phyloP scores from a whole-genome alignment of 176 grass and related monocot genomes.

The Ananas comosus region DNA sequence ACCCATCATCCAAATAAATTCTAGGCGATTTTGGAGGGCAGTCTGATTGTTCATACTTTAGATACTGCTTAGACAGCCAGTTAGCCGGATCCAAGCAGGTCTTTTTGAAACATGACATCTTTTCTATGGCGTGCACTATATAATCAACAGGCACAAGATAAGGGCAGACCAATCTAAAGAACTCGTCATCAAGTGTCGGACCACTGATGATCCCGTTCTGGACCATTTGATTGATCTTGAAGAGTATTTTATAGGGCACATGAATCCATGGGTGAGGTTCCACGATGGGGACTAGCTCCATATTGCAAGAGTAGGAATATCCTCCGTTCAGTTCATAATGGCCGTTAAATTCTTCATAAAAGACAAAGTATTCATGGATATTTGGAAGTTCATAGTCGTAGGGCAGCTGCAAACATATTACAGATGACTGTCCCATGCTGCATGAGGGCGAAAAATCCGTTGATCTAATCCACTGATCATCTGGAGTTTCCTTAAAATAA shows the following conservation, averaged over 20 bases:
- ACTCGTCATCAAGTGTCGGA: conserved; percentile 46
- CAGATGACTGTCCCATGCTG: conserved; percentile 73
- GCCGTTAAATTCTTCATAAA: conserved; percentile 39
- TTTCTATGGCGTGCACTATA: conserved; percentile 56
- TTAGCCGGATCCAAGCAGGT: conserved; percentile 58
- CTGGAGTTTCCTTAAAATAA: conserved; percentile 45
- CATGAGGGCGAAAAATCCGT: conserved; percentile 64
- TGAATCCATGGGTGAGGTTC: conserved; percentile 28
- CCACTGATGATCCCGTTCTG: conserved; percentile 79
- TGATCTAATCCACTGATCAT: conserved; percentile 75
- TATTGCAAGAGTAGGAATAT: conserved; percentile 42
- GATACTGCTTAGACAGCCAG: conserved; percentile 46
- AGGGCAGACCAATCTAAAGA: conserved; percentile 47
- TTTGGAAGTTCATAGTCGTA: conserved; percentile 35
- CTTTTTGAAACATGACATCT: conserved; percentile 51
- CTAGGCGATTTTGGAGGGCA: conserved; percentile 14
- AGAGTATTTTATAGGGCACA: conserved; percentile 61
- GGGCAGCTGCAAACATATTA: conserved; percentile 56
- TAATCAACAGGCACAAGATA: conserved; percentile 18
- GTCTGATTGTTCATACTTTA: conserved; percentile 17
- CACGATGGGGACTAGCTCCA: conserved; percentile 47
- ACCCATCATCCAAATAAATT: conserved; percentile 50
- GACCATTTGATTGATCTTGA: conserved; percentile 85
- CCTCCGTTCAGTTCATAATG: conserved; percentile 30
- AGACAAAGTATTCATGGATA: conserved; percentile 55